Percentiles rank a stretch among this genome's conserved stretches.
Evolutionary conservation across 2,329 filamentous ascomycete genomes (phyloP).

Genomic region (Trichoderma semiorbis): DNA sequence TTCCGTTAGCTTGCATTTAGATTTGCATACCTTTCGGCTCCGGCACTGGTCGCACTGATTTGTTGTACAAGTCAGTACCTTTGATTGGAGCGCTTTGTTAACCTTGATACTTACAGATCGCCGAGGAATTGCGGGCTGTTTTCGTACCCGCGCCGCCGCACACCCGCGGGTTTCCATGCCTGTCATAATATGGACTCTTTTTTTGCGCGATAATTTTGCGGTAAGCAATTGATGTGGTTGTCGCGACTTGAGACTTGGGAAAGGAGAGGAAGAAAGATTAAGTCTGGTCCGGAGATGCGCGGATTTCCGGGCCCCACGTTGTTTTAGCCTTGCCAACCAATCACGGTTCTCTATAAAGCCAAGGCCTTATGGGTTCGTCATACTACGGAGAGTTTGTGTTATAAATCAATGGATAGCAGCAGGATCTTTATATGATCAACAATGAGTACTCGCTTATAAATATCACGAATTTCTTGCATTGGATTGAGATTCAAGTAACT

Average conservation of each 20-base stretch:
- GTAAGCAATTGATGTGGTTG: neutral
- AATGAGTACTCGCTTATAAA: neutral
- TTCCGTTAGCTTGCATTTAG: neutral
- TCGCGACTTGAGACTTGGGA: neutral
- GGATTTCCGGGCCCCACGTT: neutral
- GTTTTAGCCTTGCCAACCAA: neutral
- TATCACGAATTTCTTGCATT: neutral
- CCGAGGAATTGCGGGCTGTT: neutral
- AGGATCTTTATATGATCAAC: neutral
- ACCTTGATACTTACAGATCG: neutral
- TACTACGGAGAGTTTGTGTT: neutral
- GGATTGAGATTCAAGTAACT: neutral
- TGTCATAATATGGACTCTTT: neutral
- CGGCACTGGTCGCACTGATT: neutral
- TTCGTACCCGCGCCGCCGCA: neutral
- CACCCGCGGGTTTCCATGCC: neutral
- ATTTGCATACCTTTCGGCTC: neutral
- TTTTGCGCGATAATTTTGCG: neutral
- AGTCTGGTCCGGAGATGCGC: neutral
- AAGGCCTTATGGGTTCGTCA: neutral
- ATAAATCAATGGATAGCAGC: neutral
- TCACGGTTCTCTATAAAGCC: neutral
- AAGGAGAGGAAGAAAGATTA: neutral
- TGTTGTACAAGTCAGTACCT: neutral
- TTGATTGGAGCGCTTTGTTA: neutral